Percentiles rank a stretch among this genome's conserved stretches.
These are phyloP conservation scores for Astragalus membranaceus DNA, from an alignment of 306 rosid species.

Conservation along the genomic window DNA sequence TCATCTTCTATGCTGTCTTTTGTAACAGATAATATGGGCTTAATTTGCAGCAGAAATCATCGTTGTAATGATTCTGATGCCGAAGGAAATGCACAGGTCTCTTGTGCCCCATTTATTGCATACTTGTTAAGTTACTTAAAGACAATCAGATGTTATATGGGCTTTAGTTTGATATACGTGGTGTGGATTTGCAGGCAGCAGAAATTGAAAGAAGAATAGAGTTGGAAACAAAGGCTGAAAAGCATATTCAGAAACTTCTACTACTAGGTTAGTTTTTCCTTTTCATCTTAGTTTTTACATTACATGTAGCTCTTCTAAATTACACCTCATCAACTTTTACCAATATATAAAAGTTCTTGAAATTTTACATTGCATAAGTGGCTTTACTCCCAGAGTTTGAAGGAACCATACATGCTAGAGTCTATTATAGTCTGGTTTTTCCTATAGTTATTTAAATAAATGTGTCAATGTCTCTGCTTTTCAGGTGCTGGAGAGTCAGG, in stretches of 20 bases:
- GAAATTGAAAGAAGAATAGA: slow-evolving; percentile 92
- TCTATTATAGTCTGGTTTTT: background rate
- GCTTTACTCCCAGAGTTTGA: background rate
- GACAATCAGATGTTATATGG: background rate
- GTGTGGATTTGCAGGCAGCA: slow-evolving; percentile 58
- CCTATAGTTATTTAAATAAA: too few species aligned
- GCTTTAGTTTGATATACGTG: slow-evolving; percentile 9
- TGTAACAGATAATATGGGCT: slow-evolving; percentile 75
- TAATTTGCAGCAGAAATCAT: slow-evolving; percentile 80
- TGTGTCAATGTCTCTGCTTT: slow-evolving; percentile 8
- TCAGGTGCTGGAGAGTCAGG: slow-evolving; percentile 96
- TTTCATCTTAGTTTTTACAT: background rate
- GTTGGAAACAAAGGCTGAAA: slow-evolving; percentile 89
- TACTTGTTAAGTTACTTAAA: background rate
- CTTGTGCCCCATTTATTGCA: background rate
- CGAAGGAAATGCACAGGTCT: slow-evolving; percentile 84
- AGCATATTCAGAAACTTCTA: slow-evolving; percentile 88
- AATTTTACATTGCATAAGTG: background rate
- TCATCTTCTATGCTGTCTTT: slow-evolving; percentile 58
- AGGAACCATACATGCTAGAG: background rate
- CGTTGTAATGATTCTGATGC: slow-evolving; percentile 56
- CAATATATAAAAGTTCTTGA: background rate
- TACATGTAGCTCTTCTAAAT: background rate
- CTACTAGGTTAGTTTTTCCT: slow-evolving; percentile 57
- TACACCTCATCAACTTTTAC: background rate